Base-by-base conservation (phyloP, 108 stramenopile species). In the Schizochytrium sp. region DNA sequence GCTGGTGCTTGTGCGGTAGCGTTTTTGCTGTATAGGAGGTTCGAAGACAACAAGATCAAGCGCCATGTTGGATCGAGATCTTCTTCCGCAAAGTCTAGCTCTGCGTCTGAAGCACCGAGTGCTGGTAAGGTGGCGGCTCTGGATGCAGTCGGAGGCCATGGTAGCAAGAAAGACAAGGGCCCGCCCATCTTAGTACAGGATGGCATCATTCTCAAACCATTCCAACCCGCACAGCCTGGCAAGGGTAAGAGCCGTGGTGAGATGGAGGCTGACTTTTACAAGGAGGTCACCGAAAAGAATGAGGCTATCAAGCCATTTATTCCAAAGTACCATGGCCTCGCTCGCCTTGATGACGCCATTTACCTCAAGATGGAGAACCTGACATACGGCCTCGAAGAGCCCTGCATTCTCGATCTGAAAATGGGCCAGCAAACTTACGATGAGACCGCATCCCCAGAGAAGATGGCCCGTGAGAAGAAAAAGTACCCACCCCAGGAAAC, bases 171-270 rank as follows among this genome's bases (percentile, higher is more conserved):
- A 53, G 76, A 83, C 47, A 83, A 83, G 53, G 76, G 76, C 47
- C 76, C 76, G 76, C 76, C 76, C 2, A 83, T 83, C 47, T 28
- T 83, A 8, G 5, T 83, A 0, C 7, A 50, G 50, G 76, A 42
- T 38, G 76, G 53, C 28, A 50, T n/a, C 50, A 83, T 83, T 28
- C 53, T 83, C 15, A 83, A 83, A 53, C 76, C 76, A 5, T 83
- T 83, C 53, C 76, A 83, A 40, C 76, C 76, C 1, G 76, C 76
- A 53, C 76, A 83, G 76, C 76, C 76, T 2, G 76, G 76, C 76
- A 83, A 83, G 76, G 76, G 50, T 53, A 83, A 83, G 76, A 83
- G 76, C 76, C 76, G 76, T 40, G 76, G 76, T n/a, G 76, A 83
- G 3, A 13, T 83, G 3, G 76, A 83, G 53, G 76, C 76, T n/a